Percentiles rank a stretch among this genome's conserved stretches.
Conservation (phyloP, 495 filamentous ascomycete genomes). For the Darksidea phi region DNA sequence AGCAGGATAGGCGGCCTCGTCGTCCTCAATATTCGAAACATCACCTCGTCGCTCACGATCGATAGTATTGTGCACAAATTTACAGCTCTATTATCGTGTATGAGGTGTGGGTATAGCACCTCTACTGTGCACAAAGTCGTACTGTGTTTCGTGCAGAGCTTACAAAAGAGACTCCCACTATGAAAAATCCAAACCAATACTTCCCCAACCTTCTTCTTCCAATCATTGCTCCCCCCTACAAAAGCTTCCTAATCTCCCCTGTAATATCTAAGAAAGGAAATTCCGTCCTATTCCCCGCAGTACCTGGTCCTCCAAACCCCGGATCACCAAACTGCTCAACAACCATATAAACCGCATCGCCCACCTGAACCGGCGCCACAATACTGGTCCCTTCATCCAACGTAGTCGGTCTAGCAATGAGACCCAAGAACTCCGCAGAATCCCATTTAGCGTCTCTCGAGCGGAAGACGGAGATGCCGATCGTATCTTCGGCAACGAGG, state of each 20-base stretch:
- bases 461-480: conserved; percentile 15
- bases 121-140: too few relatives aligned
- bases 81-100: too few relatives aligned
- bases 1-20: too few relatives aligned
- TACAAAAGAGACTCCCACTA: too few relatives aligned
- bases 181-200: too few relatives aligned
- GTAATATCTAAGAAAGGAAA: conserved; percentile 21
- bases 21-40: too few relatives aligned
- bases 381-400: conserved; percentile 5
- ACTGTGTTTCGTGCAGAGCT: too few relatives aligned
- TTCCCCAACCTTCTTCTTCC: too few relatives aligned
- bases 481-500: conserved; percentile 20
- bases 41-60: too few relatives aligned
- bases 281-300: conserved; percentile 16
- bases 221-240: too few relatives aligned
- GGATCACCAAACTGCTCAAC: conserved; percentile 32
- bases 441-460: conserved; percentile 20
- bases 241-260: background rate
- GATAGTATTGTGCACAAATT: too few relatives aligned
- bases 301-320: conserved; percentile 24
- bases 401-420: conserved; percentile 5
- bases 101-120: too few relatives aligned
- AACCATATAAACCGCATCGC: conserved; percentile 19
- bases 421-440: conserved; percentile 14
- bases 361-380: conserved; percentile 16